Evolutionary conservation across 306 rosid genomes (phyloP), one percentile per base, ranked within the genome.

Genomic region (Gillenia trifoliata): DNA sequence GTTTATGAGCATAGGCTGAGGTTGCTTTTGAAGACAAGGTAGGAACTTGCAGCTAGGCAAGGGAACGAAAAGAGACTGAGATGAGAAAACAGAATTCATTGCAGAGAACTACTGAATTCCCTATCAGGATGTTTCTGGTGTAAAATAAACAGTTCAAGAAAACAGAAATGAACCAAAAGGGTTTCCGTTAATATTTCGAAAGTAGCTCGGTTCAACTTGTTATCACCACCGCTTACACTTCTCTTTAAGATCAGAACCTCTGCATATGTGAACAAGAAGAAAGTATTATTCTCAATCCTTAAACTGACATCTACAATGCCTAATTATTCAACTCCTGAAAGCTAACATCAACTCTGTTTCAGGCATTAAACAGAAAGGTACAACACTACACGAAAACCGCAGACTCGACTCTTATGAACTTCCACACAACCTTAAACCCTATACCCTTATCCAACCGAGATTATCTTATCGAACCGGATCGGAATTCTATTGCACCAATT

Each of bases 1-100:
- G 49, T 23, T 16, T 2, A 11, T 0, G 25, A 62, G 11, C 26
- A 69, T 47, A 60, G 29, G 71, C 13, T 52, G 84, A 38, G 70
- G 79, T 55, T 77, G 85, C n/a, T n/a, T 19, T 49, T 76, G 91
- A 75, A 56, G 81, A 75, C 30, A 52, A 31, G 80, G 77, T 60
- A 52, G 79, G 67, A 73, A 74, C 22, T 60, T 84, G 76, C 64
- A 62, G 63, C 64, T 52, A 61, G 87, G 76, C 30, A 84, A 68
- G 26, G 82, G 63, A 62, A 57, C 70, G 33, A 77, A 23, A 66
- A 56, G 8, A 78, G 84, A 80, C 66, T 80, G 82, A 28, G 81
- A 57, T 70, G 71, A 68, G 45, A 79, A 76, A 19, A 81, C 30
- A 40, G 90, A 93, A 84, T 82, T 91, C 98, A 93, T 93, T 78